Evolutionary conservation across 2,329 filamentous ascomycete genomes (phyloP).

Genomic region (Xylaria sp.): DNA sequence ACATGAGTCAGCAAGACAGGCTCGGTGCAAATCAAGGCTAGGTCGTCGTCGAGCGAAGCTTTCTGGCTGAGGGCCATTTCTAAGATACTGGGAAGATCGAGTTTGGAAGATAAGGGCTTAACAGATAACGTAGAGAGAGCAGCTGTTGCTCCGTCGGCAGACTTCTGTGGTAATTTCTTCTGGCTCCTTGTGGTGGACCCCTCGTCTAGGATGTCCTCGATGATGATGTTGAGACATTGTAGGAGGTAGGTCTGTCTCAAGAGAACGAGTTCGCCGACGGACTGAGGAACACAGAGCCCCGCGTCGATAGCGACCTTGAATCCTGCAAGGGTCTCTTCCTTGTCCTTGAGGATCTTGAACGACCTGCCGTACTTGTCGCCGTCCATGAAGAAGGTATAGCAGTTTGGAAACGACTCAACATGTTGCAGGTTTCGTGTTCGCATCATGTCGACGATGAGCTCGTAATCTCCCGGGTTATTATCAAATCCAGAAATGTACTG

Average conservation of each 20-base stretch:
- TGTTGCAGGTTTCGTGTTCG: conserved; percentile 50
- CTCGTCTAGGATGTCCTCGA: conserved; percentile 57
- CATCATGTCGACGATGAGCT: conserved; percentile 53
- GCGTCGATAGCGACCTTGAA: conserved; percentile 43
- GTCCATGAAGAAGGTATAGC: conserved; percentile 53
- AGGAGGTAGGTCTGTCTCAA: conserved; percentile 54
- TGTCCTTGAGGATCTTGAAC: conserved; percentile 43
- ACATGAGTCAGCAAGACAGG: conserved; percentile 50
- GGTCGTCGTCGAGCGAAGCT: conserved; percentile 49
- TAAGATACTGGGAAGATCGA: conserved; percentile 50
- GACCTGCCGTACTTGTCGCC: conserved; percentile 53
- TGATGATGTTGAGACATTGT: conserved; percentile 54
- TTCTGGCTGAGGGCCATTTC: conserved; percentile 51
- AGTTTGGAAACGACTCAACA: conserved; percentile 45
- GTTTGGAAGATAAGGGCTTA: conserved; percentile 43
- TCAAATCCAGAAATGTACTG: conserved; percentile 52
- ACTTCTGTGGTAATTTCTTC: conserved; percentile 47
- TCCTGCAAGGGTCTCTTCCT: conserved; percentile 40
- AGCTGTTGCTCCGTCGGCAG: conserved; percentile 44
- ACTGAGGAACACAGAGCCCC: conserved; percentile 46
- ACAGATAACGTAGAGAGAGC: conserved; percentile 52
- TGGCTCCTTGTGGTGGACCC: conserved; percentile 49
- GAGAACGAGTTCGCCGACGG: conserved; percentile 53
- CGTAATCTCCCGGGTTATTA: conserved; percentile 51
- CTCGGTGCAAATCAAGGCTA: conserved; percentile 51